Evolutionary conservation across 257 asterid genomes (phyloP), one percentile per base, ranked within the genome.

Genomic region (Sherardia arvensis): DNA sequence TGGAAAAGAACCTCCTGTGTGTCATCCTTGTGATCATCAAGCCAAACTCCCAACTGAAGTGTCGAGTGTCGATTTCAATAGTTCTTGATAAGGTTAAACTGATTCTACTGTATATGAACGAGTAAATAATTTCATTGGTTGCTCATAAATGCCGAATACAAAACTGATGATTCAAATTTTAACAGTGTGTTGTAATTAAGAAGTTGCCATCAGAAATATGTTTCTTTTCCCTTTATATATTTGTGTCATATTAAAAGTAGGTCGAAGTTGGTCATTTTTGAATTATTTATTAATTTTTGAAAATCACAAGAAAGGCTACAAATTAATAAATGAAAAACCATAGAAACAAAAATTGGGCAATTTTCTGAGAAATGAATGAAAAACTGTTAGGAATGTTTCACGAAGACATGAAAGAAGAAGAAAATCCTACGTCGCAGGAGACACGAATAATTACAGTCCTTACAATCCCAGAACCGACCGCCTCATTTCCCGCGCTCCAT

Each of bases 1-100:
- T 88, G 96, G 94, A 83, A 76, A 69, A 78, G 79, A 76, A 59
- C 76, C 6, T 8, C 28, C 12, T 4, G 51, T 53, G 66, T 30
- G 21, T 75, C 90, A 60, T 75, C 74, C 23, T 62, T 87, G 25
- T 87, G 85, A 80, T 57, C n/a, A 47, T 65, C 29, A 70, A 38
- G 30, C 33, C 36, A 34, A 12, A 8, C 6, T 11, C 10, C 28
- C 56, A 65, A 36, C 36, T 14, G 10, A 53, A 30, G 47, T 40
- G 11, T 53, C 8, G 12, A 29, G 29, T 38, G 27, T 65, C 25
- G 3, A 12, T 40, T 12, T 40, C 15, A 43, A 43, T 43, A 15
- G n/a, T 43, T 43, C 48, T 3, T 43, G 49, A 43, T 12, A 43
- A 12, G 49, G 7, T 43, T 43, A 43, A 43, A 43, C 49, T 43